Evolutionary conservation across 2,329 filamentous ascomycete species (phyloP).

Genomic region (Aureobasidium vineae): DNA sequence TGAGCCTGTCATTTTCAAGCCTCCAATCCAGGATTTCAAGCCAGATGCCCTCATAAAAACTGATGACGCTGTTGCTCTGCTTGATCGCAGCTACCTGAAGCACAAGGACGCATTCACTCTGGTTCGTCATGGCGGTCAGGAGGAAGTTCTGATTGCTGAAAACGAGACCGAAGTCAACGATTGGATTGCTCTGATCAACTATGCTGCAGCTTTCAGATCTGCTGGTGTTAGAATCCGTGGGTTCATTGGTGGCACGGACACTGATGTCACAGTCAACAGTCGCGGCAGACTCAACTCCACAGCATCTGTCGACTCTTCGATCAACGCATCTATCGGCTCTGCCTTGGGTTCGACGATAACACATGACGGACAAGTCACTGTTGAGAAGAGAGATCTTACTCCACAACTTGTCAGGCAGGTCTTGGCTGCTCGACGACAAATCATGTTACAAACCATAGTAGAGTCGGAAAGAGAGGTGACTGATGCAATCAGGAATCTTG

Average conservation of each 20-base stretch:
- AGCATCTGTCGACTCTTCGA: conserved; percentile 29
- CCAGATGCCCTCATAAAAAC: conserved; percentile 92
- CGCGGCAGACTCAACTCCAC: conserved; percentile 68
- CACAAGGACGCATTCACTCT: conserved; percentile 96
- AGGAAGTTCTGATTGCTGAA: conserved; percentile 89
- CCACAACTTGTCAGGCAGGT: conserved; percentile 84
- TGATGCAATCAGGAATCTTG: conserved; percentile 71
- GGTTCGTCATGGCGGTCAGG: conserved; percentile 78
- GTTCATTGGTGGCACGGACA: conserved; percentile 79
- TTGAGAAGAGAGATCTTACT: conserved; percentile 57
- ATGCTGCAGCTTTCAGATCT: conserved; percentile 89
- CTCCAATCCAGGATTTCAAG: conserved; percentile 87
- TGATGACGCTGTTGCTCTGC: conserved; percentile 82
- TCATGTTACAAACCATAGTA: conserved; percentile 78
- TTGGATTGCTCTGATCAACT: conserved; percentile 94
- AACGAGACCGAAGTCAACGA: conserved; percentile 92
- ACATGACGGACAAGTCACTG: conserved; percentile 68
- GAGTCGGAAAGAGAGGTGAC: conserved; percentile 79
- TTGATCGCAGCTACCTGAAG: conserved; percentile 84
- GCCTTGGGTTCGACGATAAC: conserved; percentile 55
- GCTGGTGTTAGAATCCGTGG: conserved; percentile 89
- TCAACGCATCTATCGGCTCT: conserved; percentile 12
- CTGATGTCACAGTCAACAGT: conserved; percentile 62
- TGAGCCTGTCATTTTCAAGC: conserved; percentile 82
- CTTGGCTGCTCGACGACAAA: conserved; percentile 72